Evolutionary conservation across 116 monocot species (phyloP).

Genomic region (Zostera marina): DNA sequence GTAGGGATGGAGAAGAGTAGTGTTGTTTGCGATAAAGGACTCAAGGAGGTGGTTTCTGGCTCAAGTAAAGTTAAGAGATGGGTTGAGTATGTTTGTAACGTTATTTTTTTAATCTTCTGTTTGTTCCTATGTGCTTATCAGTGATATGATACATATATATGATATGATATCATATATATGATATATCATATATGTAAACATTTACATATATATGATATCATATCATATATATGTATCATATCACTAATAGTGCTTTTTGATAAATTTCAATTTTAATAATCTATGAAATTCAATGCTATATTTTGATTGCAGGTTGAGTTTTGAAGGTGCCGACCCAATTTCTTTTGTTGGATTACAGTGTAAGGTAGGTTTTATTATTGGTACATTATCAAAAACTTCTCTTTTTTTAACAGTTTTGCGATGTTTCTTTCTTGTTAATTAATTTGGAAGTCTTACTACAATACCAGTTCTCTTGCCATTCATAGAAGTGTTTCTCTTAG

Average conservation of each 20-base stretch:
- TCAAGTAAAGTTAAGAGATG: constrained; percentile 41
- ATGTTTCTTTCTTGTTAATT: background rate
- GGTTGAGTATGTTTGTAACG: constrained; percentile 43
- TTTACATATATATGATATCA: no score
- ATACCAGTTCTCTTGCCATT: no score
- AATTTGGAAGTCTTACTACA: no score
- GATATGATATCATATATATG: background rate
- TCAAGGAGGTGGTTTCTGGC: constrained; percentile 14
- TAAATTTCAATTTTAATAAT: background rate
- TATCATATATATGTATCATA: no score
- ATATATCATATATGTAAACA: no score
- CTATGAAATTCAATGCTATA: background rate
- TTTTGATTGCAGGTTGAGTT: constrained; percentile 38
- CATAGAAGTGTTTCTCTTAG: no score
- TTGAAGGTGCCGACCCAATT: constrained; percentile 53
- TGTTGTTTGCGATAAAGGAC: no score
- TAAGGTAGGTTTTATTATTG: constrained; percentile 37
- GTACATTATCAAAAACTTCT: background rate
- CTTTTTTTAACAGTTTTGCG: background rate
- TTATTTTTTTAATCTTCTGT: constrained; percentile 1
- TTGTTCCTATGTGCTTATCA: background rate
- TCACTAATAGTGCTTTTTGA: no score
- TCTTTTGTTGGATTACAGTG: constrained; percentile 62
- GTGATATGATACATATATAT: no score
- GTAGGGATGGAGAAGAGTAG: background rate